Evolutionary conservation across 176 grass and related monocot species (phyloP).

Genomic region (Rhipidocladum racemiflorum): DNA sequence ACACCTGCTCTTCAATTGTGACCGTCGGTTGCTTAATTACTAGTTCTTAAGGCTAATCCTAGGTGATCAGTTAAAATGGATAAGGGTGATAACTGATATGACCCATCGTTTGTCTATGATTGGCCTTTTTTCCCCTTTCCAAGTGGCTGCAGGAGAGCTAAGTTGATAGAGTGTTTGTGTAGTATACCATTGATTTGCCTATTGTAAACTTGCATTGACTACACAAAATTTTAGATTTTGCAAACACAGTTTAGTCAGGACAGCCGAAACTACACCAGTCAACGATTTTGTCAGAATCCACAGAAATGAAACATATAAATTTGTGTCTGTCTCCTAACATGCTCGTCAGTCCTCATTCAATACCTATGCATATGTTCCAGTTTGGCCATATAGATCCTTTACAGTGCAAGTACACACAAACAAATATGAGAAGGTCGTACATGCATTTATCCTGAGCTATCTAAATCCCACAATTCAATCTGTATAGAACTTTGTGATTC

Average conservation of each 20-base stretch:
- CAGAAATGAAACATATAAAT: not conserved
- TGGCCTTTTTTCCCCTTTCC: too few relatives aligned
- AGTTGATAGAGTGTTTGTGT: too few relatives aligned
- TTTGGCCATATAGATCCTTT: conserved; percentile 10
- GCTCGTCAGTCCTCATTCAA: not conserved
- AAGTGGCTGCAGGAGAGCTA: too few relatives aligned
- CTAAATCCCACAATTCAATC: not conserved
- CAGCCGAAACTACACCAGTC: not conserved
- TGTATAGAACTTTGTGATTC: not conserved
- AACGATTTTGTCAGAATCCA: not conserved
- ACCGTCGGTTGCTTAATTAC: not conserved
- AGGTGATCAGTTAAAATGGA: not conserved
- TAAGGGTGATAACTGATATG: not conserved
- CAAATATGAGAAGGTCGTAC: not conserved
- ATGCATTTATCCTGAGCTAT: conserved; percentile 9
- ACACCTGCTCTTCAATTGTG: not conserved
- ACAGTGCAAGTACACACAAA: not conserved
- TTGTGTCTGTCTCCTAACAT: not conserved
- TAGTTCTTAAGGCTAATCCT: not conserved
- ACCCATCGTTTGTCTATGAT: not conserved
- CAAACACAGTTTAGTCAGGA: not conserved
- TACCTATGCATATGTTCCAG: not conserved
- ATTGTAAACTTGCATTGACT: not conserved
- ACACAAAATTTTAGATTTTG: conserved; percentile 5
- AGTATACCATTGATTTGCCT: too few relatives aligned